Evolutionary conservation across 2,329 filamentous ascomycete genomes (phyloP), one percentile per base, ranked within the genome.

Genomic region (Rachicladosporium sp.): DNA sequence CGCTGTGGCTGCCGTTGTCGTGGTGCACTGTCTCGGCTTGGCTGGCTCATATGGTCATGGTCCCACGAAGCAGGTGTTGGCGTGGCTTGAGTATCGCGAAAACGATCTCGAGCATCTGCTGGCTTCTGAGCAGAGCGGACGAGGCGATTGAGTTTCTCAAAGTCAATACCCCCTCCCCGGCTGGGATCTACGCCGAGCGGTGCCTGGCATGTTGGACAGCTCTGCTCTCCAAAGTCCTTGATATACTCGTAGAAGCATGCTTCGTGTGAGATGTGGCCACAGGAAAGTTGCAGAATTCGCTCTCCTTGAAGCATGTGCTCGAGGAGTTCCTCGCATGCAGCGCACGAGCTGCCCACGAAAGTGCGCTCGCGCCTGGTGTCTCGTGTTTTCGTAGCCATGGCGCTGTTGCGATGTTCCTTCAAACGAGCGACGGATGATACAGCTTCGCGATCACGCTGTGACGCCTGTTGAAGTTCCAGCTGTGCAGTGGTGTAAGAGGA

Each of bases 221-320:
- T 88, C 55, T 96, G 87, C 38, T 84, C 84, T 8, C 38, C 40
- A 43, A 89, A 83, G 56, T 95, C 89, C 55, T 85, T 83, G 53
- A 98, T 93, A 58, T 93, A 95, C 63, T 98, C 91, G 65, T 96
- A 96, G 59, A 98, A 96, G 64, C 91, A 98, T 29, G 89, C 91
- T 62, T 96, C 91, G 59, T 98, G 91, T 9, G 89, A 87, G 44
- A 98, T 89, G 63, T 98, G 91, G n/a, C 80, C 76, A 63, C 91
- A 98, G 4, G 88, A 93, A 55, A 98, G 91, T 59, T 96, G 91
- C 39, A 98, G 69, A 45, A 98, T 87, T 50, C 87, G 79, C 66
- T 98, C 91, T 43, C 91, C 91, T 37, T 84, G 82, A 35, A 98
- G 71, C 3, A 87, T 98, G 61, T 96, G 89, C 63, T 96, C 91